Conservation (phyloP, 306 rosid genomes). For the Inga leiocalycina region DNA sequence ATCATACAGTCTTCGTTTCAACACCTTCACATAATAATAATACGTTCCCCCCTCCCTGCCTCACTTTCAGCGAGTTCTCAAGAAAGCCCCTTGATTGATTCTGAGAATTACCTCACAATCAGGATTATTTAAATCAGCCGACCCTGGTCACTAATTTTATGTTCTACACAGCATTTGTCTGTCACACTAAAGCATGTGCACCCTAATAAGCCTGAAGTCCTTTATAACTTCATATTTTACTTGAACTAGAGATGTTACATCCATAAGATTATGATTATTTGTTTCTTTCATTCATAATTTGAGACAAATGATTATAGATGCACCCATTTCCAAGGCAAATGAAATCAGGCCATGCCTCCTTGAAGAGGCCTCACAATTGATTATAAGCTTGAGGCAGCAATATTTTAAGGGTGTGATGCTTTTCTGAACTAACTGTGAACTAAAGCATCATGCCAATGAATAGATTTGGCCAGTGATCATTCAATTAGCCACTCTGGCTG, state of each 20-base stretch:
- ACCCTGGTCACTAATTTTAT: not conserved
- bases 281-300: not conserved
- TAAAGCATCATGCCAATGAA: not conserved
- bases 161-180: not conserved
- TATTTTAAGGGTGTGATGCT: not conserved
- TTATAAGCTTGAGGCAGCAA: not conserved
- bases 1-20: not conserved
- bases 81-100: not conserved
- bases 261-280: not conserved
- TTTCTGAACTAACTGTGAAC: not conserved
- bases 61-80: not conserved
- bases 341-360: not conserved
- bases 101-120: not conserved
- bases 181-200: not conserved
- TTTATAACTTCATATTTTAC: not conserved
- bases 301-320: not conserved
- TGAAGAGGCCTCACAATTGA: not conserved
- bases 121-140: not conserved
- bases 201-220: not conserved
- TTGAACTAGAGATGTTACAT: not conserved
- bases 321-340: not conserved
- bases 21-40: not conserved
- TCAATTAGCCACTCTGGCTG: not conserved
- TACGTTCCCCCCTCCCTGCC: not conserved
- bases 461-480: not conserved